These are phyloP conservation scores for Fusarium sp. DNA, from an alignment of 2,329 filamentous ascomycete genomes.

Conservation along the genomic window DNA sequence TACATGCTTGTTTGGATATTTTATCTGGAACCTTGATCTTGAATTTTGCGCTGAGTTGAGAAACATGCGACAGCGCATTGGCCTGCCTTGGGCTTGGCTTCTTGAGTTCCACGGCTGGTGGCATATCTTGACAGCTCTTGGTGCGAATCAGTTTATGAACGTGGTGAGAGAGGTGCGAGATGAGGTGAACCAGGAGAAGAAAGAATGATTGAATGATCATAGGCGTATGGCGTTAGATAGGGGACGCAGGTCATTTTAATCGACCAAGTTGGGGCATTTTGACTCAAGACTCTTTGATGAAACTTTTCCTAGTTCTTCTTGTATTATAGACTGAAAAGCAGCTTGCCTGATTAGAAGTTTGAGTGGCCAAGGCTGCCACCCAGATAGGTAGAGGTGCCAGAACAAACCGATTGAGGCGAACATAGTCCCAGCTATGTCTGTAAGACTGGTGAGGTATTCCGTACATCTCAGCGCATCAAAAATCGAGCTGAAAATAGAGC, in stretches of 20 bases:
- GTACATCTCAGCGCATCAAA: too few species aligned
- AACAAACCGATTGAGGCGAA: background rate
- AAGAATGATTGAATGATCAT: conserved; percentile 16
- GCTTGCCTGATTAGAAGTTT: background rate
- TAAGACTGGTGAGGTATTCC: too few species aligned
- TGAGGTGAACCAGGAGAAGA: conserved; percentile 39
- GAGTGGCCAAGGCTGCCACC: too few species aligned
- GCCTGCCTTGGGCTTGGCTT: conserved; percentile 67
- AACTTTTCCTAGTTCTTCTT: background rate
- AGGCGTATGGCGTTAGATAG: conserved; percentile 3
- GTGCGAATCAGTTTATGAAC: conserved; percentile 60
- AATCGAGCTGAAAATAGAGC: too few species aligned
- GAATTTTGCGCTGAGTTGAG: conserved; percentile 65
- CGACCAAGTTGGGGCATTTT: background rate
- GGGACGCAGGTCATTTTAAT: background rate
- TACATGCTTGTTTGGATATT: conserved; percentile 60
- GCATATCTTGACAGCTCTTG: conserved; percentile 71
- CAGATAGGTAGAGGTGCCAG: background rate
- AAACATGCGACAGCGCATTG: conserved; percentile 58
- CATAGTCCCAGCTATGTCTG: background rate
- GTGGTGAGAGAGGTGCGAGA: conserved; percentile 48
- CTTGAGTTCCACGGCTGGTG: conserved; percentile 75
- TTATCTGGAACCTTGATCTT: conserved; percentile 70
- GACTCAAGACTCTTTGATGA: background rate
- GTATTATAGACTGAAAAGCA: conserved; percentile 11